Evolutionary conservation across 2,329 filamentous ascomycete species (phyloP), one percentile per base, ranked within the genome.

Genomic region (Pyrenophora graminea): DNA sequence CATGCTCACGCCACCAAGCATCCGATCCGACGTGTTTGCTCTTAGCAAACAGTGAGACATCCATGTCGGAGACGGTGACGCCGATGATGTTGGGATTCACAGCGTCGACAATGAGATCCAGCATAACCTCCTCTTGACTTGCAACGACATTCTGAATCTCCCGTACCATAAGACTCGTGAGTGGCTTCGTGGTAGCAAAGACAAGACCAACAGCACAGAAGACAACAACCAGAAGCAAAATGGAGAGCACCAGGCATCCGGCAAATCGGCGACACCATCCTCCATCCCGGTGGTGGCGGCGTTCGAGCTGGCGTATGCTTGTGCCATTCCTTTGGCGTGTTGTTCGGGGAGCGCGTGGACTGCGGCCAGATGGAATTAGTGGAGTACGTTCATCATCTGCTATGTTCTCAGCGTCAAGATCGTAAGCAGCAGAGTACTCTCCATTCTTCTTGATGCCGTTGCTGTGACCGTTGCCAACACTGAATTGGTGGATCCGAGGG

Each of bases 31-130:
- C 89, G 68, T 93, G 89, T 53, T 89, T 90, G 53, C 91, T 97
- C 74, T 95, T 96, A 25, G 94, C 94, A 73, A 97, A 97, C 27
- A 99, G 83, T 66, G 95, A 91, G 50, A 97, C 81, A 69, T 97
- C 91, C 68, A 95, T 88, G 39, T 92, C 86, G 57, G 89, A 86
- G 32, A 99, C 85, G 2, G 88, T 88, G 36, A 99, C 88, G 2
- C 91, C 86, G 33, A 97, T 88, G 34, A 97, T 86, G 63, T 97
- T 99, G 1, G 93, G 92, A 69, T 99, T 99, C 63, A 93, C 81
- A 0, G 93, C 94, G 61, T 85, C 85, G 53, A 99, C 90, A 17
- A 90, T 85, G 41, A 99, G 77, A 72, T 99, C 93, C 65, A 97
- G 83, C 85, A 99, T 96, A 36, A 99, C 82, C 70, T 97, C 92